Base-by-base conservation (phyloP, 2,329 filamentous ascomycete genomes). In the Sclerotinia subarctica region DNA sequence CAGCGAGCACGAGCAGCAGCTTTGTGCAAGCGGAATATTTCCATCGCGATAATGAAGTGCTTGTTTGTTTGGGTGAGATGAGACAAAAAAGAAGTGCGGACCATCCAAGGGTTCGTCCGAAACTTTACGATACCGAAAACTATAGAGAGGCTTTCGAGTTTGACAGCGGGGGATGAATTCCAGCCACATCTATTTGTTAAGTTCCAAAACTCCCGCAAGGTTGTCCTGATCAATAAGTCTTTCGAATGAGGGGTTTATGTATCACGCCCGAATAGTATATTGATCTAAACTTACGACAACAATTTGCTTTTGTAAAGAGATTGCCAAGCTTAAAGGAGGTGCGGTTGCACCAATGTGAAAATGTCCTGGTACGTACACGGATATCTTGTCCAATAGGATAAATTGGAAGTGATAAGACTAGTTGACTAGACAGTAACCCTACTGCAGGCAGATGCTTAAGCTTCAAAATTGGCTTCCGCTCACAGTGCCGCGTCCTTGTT, bases 171-270 rank as follows among this genome's bases (percentile, higher is more conserved):
- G 62, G 35, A 56, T 24, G 19, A 15, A n/a, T 64, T 42, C 13
- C 35, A 56, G 49, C 35, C 24, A 54, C 49, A 44, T 24, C 62
- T 54, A 64, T 56, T 64, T 38, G 62, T 24, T 17, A 64, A 64
- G 62, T 64, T 64, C 13, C 26, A 56, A 44, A 26, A 21, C 51
- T 42, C 26, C 38, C 62, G n/a, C 32, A 64, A 54, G 62, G 35
- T 54, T 53, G 19, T 53, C 47, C 49, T 54, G 62, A 53, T 53
- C 17, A 42, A 29, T 54, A 42, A 42, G 24, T 7, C 21, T 64
- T 64, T 54, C 29, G 35, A 64, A 44, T 64, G 62, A 64, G 49
- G 62, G 62, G 62, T 64, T 19, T 44, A 64, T 56, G 35, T 64
- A 44, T 11, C 51, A 54, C 26, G 24, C 38, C 26, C 35, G n/a